Conservation (phyloP, 2,329 filamentous ascomycete genomes). For the Hymenoscyphus albidus region DNA sequence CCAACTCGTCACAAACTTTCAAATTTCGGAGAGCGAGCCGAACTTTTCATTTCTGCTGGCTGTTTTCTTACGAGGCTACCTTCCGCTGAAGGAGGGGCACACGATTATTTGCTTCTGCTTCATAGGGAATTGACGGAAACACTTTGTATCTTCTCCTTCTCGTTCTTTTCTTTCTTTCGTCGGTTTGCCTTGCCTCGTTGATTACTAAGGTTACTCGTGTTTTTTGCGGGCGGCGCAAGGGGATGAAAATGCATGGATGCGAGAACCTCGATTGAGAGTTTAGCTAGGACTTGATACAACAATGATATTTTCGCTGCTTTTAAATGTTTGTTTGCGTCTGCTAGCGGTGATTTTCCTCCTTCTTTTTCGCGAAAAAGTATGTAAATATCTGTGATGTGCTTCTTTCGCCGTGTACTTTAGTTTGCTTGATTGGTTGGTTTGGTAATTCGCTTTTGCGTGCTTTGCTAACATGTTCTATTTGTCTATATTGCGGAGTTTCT, state of each 20-base stretch:
- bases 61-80: neutral
- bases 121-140: neutral
- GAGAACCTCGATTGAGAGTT: neutral
- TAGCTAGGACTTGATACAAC: conserved; percentile 4
- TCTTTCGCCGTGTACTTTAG: neutral
- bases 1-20: neutral
- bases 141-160: conserved; percentile 3
- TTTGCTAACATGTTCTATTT: neutral
- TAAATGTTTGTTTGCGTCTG: conserved; percentile 1
- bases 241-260: conserved; percentile 3
- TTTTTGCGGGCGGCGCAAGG: conserved; percentile 3
- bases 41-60: neutral
- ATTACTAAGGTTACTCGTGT: conserved; percentile 4
- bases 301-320: conserved; percentile 9
- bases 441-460: neutral
- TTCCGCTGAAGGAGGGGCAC: neutral
- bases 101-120: conserved; percentile 3
- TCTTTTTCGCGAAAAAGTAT: neutral
- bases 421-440: neutral
- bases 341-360: neutral
- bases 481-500: too few species aligned
- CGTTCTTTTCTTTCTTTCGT: neutral
- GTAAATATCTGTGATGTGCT: neutral
- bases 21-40: neutral
- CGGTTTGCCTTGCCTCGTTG: conserved; percentile 3